These are phyloP conservation scores for Fusarium siculi DNA, from an alignment of 2,329 filamentous ascomycete species.

Conservation along the genomic window DNA sequence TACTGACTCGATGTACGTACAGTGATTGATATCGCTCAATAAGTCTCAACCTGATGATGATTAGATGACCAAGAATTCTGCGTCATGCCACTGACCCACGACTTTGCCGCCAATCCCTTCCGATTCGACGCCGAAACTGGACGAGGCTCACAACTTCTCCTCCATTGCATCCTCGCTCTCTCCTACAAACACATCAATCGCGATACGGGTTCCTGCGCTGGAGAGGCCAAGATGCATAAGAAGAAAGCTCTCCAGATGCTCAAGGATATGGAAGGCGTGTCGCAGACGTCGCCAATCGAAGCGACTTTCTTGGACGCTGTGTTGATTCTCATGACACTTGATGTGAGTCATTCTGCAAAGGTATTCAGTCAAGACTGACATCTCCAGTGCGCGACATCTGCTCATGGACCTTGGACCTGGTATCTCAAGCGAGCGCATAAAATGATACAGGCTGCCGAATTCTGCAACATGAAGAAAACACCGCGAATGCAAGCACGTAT, in stretches of 20 bases:
- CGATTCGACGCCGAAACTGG: neutral
- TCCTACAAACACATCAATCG: neutral
- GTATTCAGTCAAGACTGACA: neutral
- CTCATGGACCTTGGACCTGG: neutral
- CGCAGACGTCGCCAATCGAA: neutral
- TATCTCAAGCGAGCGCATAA: neutral
- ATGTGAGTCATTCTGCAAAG: neutral
- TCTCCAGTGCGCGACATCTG: neutral
- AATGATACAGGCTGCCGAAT: neutral
- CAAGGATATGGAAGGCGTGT: neutral
- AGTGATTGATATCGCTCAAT: too few species aligned
- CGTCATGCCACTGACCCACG: fast-evolving
- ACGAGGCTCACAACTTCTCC: neutral
- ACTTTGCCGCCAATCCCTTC: neutral
- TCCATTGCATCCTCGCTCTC: neutral
- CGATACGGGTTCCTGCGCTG: neutral
- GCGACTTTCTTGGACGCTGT: neutral
- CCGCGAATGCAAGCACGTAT: neutral
- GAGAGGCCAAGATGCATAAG: neutral
- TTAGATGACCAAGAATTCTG: neutral
- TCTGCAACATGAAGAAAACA: neutral
- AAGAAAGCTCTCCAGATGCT: neutral
- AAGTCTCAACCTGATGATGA: too few species aligned
- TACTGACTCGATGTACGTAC: neutral
- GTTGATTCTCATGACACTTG: neutral